Base-by-base conservation (phyloP, 2,329 filamentous ascomycete species). In the Xylariales sp. region DNA sequence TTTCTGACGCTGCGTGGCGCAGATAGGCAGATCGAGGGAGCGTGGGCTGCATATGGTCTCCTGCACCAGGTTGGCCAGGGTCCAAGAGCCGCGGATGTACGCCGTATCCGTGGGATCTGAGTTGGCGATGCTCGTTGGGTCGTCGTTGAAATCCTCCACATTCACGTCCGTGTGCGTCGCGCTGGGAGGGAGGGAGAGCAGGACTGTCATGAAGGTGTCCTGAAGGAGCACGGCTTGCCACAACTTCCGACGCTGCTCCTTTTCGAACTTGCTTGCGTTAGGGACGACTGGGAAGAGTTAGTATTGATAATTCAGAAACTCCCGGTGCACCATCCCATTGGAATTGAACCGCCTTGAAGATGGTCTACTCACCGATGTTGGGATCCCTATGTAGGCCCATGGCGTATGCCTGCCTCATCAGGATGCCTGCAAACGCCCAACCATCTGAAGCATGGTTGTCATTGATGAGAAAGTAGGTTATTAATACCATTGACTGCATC, bases 381-480 rank as follows among this genome's bases (percentile, higher is more conserved):
- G 86, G 86, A 52, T 90, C 85, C 13, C 86, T 78, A 55, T 91
- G 85, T 11, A 91, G 60, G 1, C 86, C 84, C 81, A 91, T 85
- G 17, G 86, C 86, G 51, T 89, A 90, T 0, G 85, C 79, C 59
- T 91, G 86, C 18, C 85, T 74, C 46, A 88, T 81, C 16, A 88
- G 60, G 18, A 91, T 82, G 5, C 86, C 86, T 0, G 83, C 83
- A 66, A 89, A 91, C 0, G 85, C 82, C 81, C 85, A 91, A 2
- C 85, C 86, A 55, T 91, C 86, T 0, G 83, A 86, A 4, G 85
- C 85, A 51, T 90, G 85, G 51, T 89, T 89, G 58, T 91, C 85
- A 51, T 91, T 91, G 66, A 90, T 89, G 24, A 91, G 68, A 50
- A 91, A 91, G 54, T 90, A 90, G 0, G 81, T 81, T 42, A 89